A percentile compares a stretch with the other conserved stretches of the same genome.
These are phyloP conservation scores for Rhexocercosporidium sp. DNA, from an alignment of 2,329 filamentous ascomycete species.

Conservation along the genomic window DNA sequence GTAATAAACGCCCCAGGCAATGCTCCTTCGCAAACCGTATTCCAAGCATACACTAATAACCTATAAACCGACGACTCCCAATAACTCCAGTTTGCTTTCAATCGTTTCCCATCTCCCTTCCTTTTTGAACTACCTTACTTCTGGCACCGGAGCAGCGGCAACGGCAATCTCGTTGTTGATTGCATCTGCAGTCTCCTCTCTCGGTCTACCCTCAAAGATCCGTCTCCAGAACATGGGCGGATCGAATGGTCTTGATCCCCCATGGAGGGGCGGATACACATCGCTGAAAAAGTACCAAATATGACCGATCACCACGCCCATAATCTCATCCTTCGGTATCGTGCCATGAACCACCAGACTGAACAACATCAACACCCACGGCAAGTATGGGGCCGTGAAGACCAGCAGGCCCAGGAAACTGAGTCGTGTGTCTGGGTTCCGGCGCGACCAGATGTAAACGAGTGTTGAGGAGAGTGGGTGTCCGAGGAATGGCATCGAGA, in stretches of 20 bases:
- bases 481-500: slow-evolving; percentile 93
- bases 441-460: slow-evolving; percentile 96
- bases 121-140: slow-evolving; percentile 41
- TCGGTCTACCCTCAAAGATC: slow-evolving; percentile 70
- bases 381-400: slow-evolving; percentile 92
- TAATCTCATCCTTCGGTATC: slow-evolving; percentile 93
- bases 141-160: slow-evolving; percentile 50
- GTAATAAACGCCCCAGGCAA: slow-evolving; percentile 11
- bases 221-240: slow-evolving; percentile 90
- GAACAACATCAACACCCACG: slow-evolving; percentile 94
- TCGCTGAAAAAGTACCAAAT: slow-evolving; percentile 98
- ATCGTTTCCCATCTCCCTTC: neutral
- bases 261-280: slow-evolving; percentile 90
- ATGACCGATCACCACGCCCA: slow-evolving; percentile 93
- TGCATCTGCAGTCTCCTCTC: slow-evolving; percentile 56
- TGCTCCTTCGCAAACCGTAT: neutral
- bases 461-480: slow-evolving; percentile 89
- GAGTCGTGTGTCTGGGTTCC: slow-evolving; percentile 89
- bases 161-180: slow-evolving; percentile 68
- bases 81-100: slow-evolving; percentile 25
- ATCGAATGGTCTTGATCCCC: slow-evolving; percentile 83
- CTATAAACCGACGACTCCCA: slow-evolving; percentile 2
- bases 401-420: slow-evolving; percentile 88
- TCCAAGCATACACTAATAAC: slow-evolving; percentile 3
- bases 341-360: slow-evolving; percentile 88